These are phyloP conservation scores for Colletotrichum sp. DNA, from an alignment of 2,329 filamentous ascomycete species.

Conservation along the genomic window DNA sequence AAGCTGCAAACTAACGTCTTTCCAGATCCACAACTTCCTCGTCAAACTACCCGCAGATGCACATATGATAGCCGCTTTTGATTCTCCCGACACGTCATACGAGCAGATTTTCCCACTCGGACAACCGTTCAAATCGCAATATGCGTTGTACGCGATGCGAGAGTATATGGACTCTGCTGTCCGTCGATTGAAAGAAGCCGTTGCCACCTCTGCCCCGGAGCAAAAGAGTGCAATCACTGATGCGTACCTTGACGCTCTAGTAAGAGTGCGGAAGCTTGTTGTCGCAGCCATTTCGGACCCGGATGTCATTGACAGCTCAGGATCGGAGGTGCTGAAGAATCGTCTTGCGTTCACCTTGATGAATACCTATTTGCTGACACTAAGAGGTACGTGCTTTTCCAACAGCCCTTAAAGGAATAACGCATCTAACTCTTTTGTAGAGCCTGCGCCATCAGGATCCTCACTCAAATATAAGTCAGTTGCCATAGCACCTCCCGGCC, in stretches of 20 bases:
- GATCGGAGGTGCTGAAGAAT: constrained; percentile 48
- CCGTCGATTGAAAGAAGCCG: constrained; percentile 33
- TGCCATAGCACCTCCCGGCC: constrained; percentile 21
- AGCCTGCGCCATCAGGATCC: constrained; percentile 17
- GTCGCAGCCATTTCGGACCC: constrained; percentile 46
- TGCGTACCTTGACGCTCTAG: constrained; percentile 37
- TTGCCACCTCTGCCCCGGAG: neutral
- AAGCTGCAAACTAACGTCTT: constrained; percentile 22
- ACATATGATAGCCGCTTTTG: constrained; percentile 64
- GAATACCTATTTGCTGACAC: constrained; percentile 58
- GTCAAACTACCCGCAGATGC: constrained; percentile 72
- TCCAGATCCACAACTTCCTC: constrained; percentile 72
- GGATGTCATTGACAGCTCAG: constrained; percentile 1
- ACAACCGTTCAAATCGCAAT: constrained; percentile 76
- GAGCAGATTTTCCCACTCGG: constrained; percentile 70
- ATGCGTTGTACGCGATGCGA: constrained; percentile 71
- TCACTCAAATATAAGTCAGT: constrained; percentile 22
- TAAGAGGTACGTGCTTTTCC: constrained; percentile 50
- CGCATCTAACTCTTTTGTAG: constrained; percentile 26
- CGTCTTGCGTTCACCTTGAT: constrained; percentile 59
- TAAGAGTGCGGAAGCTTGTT: constrained; percentile 58
- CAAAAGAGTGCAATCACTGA: constrained; percentile 25
- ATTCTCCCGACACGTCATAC: constrained; percentile 56
- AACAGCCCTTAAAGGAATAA: neutral
- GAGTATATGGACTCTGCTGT: constrained; percentile 58